Conservation (phyloP, 148 eudicot genomes). For the Camellia lanceoleosa region DNA sequence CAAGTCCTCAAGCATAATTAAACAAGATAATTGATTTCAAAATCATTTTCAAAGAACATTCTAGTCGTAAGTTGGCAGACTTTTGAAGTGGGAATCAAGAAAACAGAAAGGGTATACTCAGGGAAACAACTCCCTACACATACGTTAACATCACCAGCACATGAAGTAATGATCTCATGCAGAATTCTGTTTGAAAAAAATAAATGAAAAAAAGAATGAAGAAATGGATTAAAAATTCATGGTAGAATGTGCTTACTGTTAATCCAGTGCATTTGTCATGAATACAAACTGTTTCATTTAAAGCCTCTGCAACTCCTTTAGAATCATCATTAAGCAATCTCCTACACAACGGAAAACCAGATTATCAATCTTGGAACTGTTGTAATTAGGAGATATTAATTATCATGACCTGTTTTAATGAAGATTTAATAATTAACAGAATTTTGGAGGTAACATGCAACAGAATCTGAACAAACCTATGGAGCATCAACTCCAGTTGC, state of each 20-base stretch:
- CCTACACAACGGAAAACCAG: constrained; percentile 39
- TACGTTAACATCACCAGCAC: background rate
- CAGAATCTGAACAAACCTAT: constrained; percentile 47
- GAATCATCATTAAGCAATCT: constrained; percentile 83
- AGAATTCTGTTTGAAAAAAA: background rate
- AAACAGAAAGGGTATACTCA: too few relatives aligned
- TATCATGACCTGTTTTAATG: background rate
- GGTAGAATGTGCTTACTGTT: constrained; percentile 44
- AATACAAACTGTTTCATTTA: constrained; percentile 83
- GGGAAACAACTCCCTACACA: background rate
- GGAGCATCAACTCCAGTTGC: constrained; percentile 93
- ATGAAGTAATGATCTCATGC: background rate
- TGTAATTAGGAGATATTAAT: background rate
- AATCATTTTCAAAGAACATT: too few relatives aligned
- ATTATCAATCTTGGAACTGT: background rate
- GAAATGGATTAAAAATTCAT: background rate
- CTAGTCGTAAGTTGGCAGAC: too few relatives aligned
- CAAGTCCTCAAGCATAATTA: too few relatives aligned
- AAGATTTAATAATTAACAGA: background rate
- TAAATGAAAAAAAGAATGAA: background rate
- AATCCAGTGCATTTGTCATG: constrained; percentile 60
- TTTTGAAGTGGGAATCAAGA: too few relatives aligned
- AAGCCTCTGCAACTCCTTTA: constrained; percentile 83
- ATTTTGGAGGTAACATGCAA: background rate
- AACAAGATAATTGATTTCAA: too few relatives aligned